phyloP scores from a whole-genome alignment of 331 rosid genomes.

The Quercus phellos region DNA sequence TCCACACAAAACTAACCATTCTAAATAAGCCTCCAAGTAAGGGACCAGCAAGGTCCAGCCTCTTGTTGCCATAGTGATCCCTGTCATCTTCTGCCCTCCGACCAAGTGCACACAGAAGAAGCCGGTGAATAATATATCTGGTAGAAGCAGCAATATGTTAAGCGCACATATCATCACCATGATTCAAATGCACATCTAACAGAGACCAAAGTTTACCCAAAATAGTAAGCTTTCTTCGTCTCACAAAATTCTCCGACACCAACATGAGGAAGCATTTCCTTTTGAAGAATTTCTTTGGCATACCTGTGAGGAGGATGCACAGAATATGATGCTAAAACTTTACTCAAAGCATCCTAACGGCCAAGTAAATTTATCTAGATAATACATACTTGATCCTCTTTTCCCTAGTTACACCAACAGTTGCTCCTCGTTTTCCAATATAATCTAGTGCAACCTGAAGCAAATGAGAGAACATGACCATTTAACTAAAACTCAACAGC shows the following conservation, averaged over 20 bases:
- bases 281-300: conserved; percentile 96
- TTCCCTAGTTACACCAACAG: conserved; percentile 89
- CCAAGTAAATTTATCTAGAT: background rate
- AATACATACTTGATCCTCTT: conserved; percentile 86
- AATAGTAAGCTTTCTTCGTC: conserved; percentile 94
- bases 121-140: conserved; percentile 94
- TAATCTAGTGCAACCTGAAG: conserved; percentile 89
- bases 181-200: background rate
- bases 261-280: conserved; percentile 99
- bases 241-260: conserved; percentile 93
- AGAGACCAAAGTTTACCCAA: conserved; percentile 55
- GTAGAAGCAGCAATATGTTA: conserved; percentile 16
- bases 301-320: conserved; percentile 43
- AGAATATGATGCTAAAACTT: conserved; percentile 8
- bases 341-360: conserved; percentile 8
- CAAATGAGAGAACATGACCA: background rate
- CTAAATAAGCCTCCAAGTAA: conserved; percentile 96
- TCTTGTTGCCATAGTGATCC: conserved; percentile 96
- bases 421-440: conserved; percentile 95
- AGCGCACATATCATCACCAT: conserved; percentile 15
- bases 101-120: conserved; percentile 90
- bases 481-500: background rate
- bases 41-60: conserved; percentile 98
- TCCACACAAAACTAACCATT: conserved; percentile 50
- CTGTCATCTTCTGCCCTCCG: conserved; percentile 98